These are phyloP conservation scores for Fusarium sp. DNA, from an alignment of 2,329 filamentous ascomycete genomes.

Conservation along the genomic window DNA sequence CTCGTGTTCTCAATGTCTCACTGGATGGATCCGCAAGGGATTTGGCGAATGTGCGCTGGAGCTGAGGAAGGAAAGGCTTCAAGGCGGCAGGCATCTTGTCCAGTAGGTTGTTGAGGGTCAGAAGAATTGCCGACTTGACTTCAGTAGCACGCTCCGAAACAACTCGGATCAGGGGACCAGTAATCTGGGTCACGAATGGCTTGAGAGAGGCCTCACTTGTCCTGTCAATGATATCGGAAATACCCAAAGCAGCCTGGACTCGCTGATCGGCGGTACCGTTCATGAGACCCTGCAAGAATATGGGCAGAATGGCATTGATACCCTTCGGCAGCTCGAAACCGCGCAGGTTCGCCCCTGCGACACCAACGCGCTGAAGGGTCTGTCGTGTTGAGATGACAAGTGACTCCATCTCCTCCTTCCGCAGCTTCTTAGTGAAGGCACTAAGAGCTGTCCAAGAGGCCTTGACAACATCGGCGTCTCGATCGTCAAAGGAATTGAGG, in stretches of 20 bases:
- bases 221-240: constrained; percentile 95
- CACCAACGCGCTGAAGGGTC: constrained; percentile 87
- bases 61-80: constrained; percentile 95
- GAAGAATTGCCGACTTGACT: constrained; percentile 92
- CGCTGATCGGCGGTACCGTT: constrained; percentile 94
- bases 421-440: constrained; percentile 87
- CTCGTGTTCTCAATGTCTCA: constrained; percentile 85
- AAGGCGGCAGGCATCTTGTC: constrained; percentile 96
- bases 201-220: constrained; percentile 89
- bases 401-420: constrained; percentile 98
- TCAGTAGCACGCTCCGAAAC: constrained; percentile 96
- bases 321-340: constrained; percentile 96
- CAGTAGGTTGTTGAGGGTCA: constrained; percentile 92
- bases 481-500: constrained; percentile 91
- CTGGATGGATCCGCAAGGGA: constrained; percentile 93
- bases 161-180: constrained; percentile 95
- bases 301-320: constrained; percentile 94
- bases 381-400: constrained; percentile 88
- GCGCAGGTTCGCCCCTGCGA: constrained; percentile 83
- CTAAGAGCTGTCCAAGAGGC: constrained; percentile 87
- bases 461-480: constrained; percentile 85
- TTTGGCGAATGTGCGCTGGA: constrained; percentile 97
- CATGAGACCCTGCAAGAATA: constrained; percentile 97
- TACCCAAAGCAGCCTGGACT: constrained; percentile 89
- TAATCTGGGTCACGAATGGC: constrained; percentile 97